phyloP scores from a whole-genome alignment of 2,329 filamentous ascomycete species.

The Exophiala sideris region DNA sequence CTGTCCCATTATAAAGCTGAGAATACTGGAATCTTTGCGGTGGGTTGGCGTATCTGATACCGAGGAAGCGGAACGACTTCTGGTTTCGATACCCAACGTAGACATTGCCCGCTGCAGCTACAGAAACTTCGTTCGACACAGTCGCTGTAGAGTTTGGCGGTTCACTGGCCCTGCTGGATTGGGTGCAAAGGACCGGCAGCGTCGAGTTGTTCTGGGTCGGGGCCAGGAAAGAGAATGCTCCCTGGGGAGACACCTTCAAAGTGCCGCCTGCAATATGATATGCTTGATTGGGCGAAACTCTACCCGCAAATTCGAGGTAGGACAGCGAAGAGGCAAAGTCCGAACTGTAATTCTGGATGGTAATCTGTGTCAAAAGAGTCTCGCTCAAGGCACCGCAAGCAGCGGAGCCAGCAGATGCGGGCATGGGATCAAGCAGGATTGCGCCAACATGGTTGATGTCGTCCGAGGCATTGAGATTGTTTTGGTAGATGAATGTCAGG shows the following conservation, averaged over 20 bases:
- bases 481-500: slow-evolving; percentile 52
- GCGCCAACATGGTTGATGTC: slow-evolving; percentile 53
- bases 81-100: slow-evolving; percentile 53
- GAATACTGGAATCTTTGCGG: slow-evolving; percentile 48
- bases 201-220: slow-evolving; percentile 30
- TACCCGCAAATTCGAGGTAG: slow-evolving; percentile 45
- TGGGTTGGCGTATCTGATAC: slow-evolving; percentile 44
- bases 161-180: slow-evolving; percentile 40
- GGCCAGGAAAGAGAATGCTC: slow-evolving; percentile 36
- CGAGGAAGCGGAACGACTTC: slow-evolving; percentile 50
- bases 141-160: slow-evolving; percentile 34
- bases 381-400: slow-evolving; percentile 51
- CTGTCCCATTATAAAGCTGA: slow-evolving; percentile 43
- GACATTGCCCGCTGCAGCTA: slow-evolving; percentile 43
- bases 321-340: slow-evolving; percentile 48
- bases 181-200: slow-evolving; percentile 52
- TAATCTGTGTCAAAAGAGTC: slow-evolving; percentile 42
- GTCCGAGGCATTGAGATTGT: slow-evolving; percentile 54
- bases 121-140: slow-evolving; percentile 38
- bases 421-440: slow-evolving; percentile 47
- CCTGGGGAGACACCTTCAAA: slow-evolving; percentile 33
- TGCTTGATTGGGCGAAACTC: slow-evolving; percentile 35
- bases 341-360: slow-evolving; percentile 41
- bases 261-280: slow-evolving; percentile 45
- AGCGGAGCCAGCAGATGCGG: slow-evolving; percentile 36